Evolutionary conservation across 345 rosid genomes (phyloP).

Genomic region (Salix viminalis): DNA sequence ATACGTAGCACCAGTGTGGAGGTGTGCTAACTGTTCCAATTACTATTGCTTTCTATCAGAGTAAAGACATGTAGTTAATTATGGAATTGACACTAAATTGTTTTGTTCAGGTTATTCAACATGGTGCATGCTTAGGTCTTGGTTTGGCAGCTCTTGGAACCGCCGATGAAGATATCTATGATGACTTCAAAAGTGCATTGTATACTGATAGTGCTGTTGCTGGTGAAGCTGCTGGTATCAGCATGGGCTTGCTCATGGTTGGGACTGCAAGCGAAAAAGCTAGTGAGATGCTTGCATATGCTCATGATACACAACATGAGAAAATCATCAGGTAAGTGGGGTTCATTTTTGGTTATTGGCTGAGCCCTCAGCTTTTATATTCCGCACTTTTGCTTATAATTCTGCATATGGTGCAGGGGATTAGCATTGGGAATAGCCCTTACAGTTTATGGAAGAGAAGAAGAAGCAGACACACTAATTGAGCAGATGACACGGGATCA

Average conservation of each 20-base stretch:
- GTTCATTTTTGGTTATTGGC: neutral
- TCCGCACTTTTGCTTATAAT: neutral
- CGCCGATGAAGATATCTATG: constrained; percentile 92
- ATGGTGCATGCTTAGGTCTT: constrained; percentile 98
- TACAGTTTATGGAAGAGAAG: constrained; percentile 98
- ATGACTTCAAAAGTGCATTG: constrained; percentile 78
- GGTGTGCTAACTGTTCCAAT: constrained; percentile 39
- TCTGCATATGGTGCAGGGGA: constrained; percentile 47
- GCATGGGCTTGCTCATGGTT: constrained; percentile 98
- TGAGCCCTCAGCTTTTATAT: neutral
- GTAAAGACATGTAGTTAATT: neutral
- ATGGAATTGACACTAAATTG: constrained; percentile 2
- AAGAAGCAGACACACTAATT: constrained; percentile 94
- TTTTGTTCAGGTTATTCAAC: constrained; percentile 85
- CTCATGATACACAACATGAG: constrained; percentile 98
- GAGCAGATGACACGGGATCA: constrained; percentile 99
- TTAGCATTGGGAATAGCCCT: constrained; percentile 95
- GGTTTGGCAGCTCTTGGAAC: constrained; percentile 99
- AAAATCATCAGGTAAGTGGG: constrained; percentile 78
- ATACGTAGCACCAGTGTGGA: constrained; percentile 82
- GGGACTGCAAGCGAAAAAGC: constrained; percentile 99
- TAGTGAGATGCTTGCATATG: constrained; percentile 95
- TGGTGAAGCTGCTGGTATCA: constrained; percentile 99
- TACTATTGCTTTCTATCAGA: neutral
- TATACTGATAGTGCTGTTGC: constrained; percentile 96